These are phyloP conservation scores for Coprinopsis sp. DNA, from an alignment of 768 basidiomycete genomes.

Conservation along the genomic window DNA sequence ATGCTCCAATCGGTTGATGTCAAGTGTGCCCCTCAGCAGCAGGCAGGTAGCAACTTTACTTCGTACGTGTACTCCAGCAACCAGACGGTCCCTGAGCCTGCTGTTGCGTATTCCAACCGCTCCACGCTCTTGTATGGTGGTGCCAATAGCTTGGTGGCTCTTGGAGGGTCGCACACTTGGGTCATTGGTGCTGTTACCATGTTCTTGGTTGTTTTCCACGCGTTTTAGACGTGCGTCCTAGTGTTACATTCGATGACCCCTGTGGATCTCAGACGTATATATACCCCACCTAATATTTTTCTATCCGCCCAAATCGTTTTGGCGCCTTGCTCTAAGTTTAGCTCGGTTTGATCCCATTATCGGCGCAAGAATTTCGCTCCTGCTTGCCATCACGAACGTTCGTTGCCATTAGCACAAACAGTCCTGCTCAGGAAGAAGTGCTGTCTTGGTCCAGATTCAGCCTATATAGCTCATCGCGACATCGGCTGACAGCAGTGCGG, in stretches of 20 bases:
- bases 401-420: background rate
- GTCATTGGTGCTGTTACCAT: constrained; percentile 22
- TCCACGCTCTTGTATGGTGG: constrained; percentile 52
- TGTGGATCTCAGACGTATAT: background rate
- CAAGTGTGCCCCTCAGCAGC: constrained; percentile 56
- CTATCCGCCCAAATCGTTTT: too few relatives aligned
- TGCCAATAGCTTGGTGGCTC: constrained; percentile 17
- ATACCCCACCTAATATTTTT: background rate
- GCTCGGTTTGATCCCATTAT: background rate
- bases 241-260: background rate
- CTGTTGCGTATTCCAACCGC: constrained; percentile 53
- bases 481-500: background rate
- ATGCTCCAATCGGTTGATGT: constrained; percentile 58
- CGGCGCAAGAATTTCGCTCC: background rate
- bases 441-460: background rate
- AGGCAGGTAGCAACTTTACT: constrained; percentile 42
- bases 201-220: constrained; percentile 17
- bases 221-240: constrained; percentile 10
- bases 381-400: constrained; percentile 1
- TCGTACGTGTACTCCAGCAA: constrained; percentile 60
- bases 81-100: constrained; percentile 36
- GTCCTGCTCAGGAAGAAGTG: background rate
- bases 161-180: constrained; percentile 20
- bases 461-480: background rate
- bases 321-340: background rate